A percentile compares a stretch with the other conserved stretches of the same genome.
Conservation (phyloP, 176 grass and related monocot genomes). For the Rhynchospora breviuscula region DNA sequence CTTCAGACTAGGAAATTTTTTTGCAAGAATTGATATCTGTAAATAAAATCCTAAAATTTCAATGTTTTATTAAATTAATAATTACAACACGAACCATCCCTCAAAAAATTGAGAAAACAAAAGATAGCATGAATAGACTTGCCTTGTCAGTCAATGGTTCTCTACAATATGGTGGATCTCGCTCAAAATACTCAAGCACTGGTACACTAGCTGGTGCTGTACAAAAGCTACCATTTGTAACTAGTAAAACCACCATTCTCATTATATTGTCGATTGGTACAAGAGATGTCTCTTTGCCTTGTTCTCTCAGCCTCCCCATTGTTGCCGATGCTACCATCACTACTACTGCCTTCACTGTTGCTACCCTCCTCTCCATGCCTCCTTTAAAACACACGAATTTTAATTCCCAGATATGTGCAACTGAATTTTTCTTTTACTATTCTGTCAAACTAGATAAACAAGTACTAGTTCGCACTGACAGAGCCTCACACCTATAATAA, state of each 20-base stretch:
- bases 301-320: slow-evolving; percentile 45
- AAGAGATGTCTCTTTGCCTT: slow-evolving; percentile 38
- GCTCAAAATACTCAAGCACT: slow-evolving; percentile 74
- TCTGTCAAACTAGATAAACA: too few species aligned
- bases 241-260: slow-evolving; percentile 39
- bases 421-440: too few species aligned
- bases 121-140: slow-evolving; percentile 8
- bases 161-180: slow-evolving; percentile 71
- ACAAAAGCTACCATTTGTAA: slow-evolving; percentile 43
- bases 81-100: background rate
- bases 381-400: slow-evolving; percentile 25
- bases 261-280: slow-evolving; percentile 27
- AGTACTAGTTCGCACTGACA: background rate
- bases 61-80: background rate
- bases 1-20: slow-evolving; percentile 73
- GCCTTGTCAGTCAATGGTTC: slow-evolving; percentile 93
- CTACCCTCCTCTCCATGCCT: slow-evolving; percentile 78
- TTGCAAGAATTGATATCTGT: slow-evolving; percentile 76
- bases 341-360: slow-evolving; percentile 86
- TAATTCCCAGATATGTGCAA: background rate
- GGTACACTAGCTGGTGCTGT: slow-evolving; percentile 31
- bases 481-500: background rate
- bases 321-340: slow-evolving; percentile 46
- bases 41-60: slow-evolving; percentile 9
- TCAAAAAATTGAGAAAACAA: slow-evolving; percentile 11